These are phyloP conservation scores for Naganishia albida DNA, from an alignment of 1,284 basidiomycete species.

Conservation along the genomic window DNA sequence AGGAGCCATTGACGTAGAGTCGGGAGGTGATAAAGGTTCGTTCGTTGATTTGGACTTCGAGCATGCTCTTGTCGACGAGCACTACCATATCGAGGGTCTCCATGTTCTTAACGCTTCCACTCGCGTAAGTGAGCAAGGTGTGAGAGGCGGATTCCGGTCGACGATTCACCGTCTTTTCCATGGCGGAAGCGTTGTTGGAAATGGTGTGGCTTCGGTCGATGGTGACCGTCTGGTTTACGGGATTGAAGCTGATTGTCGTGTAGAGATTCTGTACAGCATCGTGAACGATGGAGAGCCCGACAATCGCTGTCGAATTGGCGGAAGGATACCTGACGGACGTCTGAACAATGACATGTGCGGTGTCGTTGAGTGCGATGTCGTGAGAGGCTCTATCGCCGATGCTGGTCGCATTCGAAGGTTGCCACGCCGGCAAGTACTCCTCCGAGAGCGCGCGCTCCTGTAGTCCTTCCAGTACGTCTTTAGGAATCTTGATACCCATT, in stretches of 20 bases:
- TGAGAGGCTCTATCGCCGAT: neutral
- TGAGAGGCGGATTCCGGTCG: conserved; percentile 27
- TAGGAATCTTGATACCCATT: conserved; percentile 32
- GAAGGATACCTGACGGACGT: conserved; percentile 15
- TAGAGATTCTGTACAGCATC: neutral
- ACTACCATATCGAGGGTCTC: conserved; percentile 40
- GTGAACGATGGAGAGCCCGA: conserved; percentile 15
- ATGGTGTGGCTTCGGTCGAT: conserved; percentile 26
- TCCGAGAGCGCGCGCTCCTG: neutral
- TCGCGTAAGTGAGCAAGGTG: conserved; percentile 11
- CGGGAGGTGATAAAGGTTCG: conserved; percentile 44
- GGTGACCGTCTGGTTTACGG: conserved; percentile 10
- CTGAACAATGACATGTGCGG: conserved; percentile 22
- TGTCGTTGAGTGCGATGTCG: conserved; percentile 17
- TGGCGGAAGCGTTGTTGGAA: conserved; percentile 1
- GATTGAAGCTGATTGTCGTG: conserved; percentile 15
- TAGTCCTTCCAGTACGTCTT: conserved; percentile 24
- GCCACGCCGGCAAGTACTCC: neutral
- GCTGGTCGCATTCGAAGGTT: neutral
- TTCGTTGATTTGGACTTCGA: conserved; percentile 50
- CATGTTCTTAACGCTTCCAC: neutral
- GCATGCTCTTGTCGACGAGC: conserved; percentile 43
- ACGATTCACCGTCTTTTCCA: conserved; percentile 14
- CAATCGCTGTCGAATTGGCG: conserved; percentile 4
- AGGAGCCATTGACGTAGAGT: conserved; percentile 36